Evolutionary conservation across 306 rosid species (phyloP).

Genomic region (Acacia crassicarpa): DNA sequence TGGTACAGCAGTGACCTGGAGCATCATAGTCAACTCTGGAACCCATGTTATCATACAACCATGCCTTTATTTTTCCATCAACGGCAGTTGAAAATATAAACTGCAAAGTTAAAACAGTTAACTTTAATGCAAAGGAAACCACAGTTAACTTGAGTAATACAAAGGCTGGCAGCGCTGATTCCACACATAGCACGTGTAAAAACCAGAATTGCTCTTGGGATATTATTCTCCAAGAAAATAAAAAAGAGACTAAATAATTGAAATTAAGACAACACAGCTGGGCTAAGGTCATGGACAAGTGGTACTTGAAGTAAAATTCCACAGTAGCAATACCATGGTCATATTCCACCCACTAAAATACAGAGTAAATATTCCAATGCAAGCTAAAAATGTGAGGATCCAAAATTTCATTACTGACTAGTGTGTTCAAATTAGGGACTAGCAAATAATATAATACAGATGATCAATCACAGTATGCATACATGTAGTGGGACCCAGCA

Average conservation of each 20-base stretch:
- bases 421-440: background rate
- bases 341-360: slow-evolving; percentile 1
- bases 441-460: background rate
- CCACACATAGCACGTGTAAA: background rate
- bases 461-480: background rate
- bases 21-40: slow-evolving; percentile 89
- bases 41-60: slow-evolving; percentile 82
- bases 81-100: slow-evolving; percentile 83
- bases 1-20: slow-evolving; percentile 85
- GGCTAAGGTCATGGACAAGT: background rate
- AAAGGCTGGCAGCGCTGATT: background rate
- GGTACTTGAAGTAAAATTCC: background rate
- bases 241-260: background rate
- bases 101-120: slow-evolving; percentile 51
- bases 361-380: background rate
- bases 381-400: background rate
- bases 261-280: background rate
- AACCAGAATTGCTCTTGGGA: background rate
- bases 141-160: slow-evolving; percentile 48
- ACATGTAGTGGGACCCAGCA: background rate
- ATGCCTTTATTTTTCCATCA: slow-evolving; percentile 95
- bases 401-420: background rate
- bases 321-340: slow-evolving; percentile 4
- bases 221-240: background rate
- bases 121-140: slow-evolving; percentile 21